A percentile compares a stretch with the other conserved stretches of the same genome.
phyloP scores from a whole-genome alignment of 805 yeast genomes.

The Saccharomyces mikatae region DNA sequence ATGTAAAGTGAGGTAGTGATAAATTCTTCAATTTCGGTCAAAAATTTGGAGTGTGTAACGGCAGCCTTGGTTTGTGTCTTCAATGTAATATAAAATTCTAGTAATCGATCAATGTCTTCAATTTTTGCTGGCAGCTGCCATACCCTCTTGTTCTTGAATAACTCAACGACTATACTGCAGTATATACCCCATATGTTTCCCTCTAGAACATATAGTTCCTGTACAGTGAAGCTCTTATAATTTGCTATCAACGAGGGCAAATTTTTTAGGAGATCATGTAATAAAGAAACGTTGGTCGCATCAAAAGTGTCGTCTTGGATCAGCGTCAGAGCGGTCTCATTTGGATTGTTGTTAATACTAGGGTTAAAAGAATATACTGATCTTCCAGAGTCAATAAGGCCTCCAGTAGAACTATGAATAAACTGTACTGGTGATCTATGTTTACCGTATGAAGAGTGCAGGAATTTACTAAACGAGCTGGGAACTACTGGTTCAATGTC shows the following conservation, averaged over 20 bases:
- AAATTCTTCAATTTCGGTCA: slow-evolving; percentile 26
- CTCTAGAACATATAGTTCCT: slow-evolving; percentile 24
- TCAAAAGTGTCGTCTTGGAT: slow-evolving; percentile 11
- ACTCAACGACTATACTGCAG: slow-evolving; percentile 22
- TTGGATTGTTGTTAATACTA: slow-evolving; percentile 6
- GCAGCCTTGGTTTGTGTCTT: slow-evolving; percentile 24
- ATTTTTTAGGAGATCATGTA: slow-evolving; percentile 28
- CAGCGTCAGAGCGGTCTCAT: slow-evolving; percentile 14
- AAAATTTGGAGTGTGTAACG: slow-evolving; percentile 17
- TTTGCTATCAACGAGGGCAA: slow-evolving; percentile 28
- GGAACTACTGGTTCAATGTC: slow-evolving; percentile 20
- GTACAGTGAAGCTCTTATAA: slow-evolving; percentile 22
- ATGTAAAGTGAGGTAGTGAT: slow-evolving; percentile 32
- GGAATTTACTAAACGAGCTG: slow-evolving; percentile 24
- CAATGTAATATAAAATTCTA: slow-evolving; percentile 23
- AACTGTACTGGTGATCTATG: slow-evolving; percentile 28
- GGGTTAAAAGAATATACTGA: slow-evolving; percentile 25
- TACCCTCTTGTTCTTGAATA: slow-evolving; percentile 24
- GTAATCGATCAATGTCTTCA: slow-evolving; percentile 18
- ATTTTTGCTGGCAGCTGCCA: slow-evolving; percentile 30
- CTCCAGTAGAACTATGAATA: slow-evolving; percentile 17
- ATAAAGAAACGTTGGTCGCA: slow-evolving; percentile 9
- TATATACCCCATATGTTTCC: slow-evolving; percentile 29
- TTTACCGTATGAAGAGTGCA: slow-evolving; percentile 26
- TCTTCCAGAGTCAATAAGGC: slow-evolving; percentile 21